A percentile compares a stretch with the other conserved stretches of the same genome.
These are phyloP conservation scores for Nakaseomyces nivariensis DNA, from an alignment of 1,139 yeast genomes.

Conservation along the genomic window DNA sequence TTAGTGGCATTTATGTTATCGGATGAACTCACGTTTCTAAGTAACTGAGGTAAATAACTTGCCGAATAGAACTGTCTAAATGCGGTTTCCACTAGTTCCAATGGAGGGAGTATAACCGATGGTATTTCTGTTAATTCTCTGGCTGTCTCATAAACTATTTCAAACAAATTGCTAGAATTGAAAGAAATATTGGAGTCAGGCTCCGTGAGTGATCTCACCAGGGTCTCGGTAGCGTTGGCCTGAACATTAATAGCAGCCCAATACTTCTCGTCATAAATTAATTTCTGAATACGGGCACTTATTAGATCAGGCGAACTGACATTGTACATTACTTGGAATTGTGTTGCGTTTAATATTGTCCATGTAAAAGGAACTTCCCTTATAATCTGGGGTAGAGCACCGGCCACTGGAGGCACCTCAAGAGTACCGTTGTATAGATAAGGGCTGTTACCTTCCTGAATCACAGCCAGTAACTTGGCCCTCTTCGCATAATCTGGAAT, in stretches of 20 bases:
- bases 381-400: conserved; percentile 8
- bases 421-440: neutral
- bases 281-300: conserved; percentile 31
- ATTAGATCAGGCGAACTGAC: conserved; percentile 29
- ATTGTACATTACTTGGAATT: conserved; percentile 25
- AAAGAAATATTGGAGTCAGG: conserved; percentile 18
- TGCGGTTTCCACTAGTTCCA: conserved; percentile 26
- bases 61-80: conserved; percentile 27
- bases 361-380: conserved; percentile 16
- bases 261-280: conserved; percentile 40
- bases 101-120: conserved; percentile 34
- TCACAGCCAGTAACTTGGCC: conserved; percentile 4
- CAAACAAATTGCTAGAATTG: conserved; percentile 21
- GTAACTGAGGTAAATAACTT: conserved; percentile 18
- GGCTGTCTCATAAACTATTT: conserved; percentile 40
- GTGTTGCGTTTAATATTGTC: conserved; percentile 25
- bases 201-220: conserved; percentile 30
- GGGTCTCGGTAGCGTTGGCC: conserved; percentile 35
- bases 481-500: conserved; percentile 2
- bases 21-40: conserved; percentile 8
- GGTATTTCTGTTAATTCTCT: conserved; percentile 39
- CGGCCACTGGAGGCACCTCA: neutral
- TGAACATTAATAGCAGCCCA: conserved; percentile 44
- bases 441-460: conserved; percentile 5
- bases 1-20: conserved; percentile 7